A percentile compares a stretch with the other conserved stretches of the same genome.
Conservation (phyloP, 2,329 filamentous ascomycete species). For the Scedosporium minutisporum region DNA sequence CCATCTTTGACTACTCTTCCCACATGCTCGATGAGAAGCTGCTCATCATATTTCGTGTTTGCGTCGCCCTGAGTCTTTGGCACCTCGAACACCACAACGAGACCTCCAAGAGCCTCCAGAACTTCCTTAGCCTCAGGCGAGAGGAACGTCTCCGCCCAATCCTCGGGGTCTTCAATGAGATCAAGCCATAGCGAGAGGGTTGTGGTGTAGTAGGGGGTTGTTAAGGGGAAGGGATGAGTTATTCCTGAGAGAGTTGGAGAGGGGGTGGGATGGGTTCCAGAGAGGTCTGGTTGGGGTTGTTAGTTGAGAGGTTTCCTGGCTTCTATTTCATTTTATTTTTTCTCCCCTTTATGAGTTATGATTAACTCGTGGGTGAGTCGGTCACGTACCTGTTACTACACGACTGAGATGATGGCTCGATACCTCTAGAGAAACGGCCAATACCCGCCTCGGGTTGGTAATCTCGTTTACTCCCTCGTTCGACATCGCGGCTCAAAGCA, state of each 20-base stretch:
- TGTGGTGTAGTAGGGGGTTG: constrained; percentile 52
- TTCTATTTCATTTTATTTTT: constrained; percentile 20
- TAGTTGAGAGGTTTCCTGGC: not conserved
- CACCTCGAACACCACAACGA: constrained; percentile 34
- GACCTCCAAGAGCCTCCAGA: constrained; percentile 47
- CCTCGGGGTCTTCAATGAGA: constrained; percentile 27
- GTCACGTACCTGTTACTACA: constrained; percentile 42
- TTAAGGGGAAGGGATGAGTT: constrained; percentile 45
- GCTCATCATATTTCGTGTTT: constrained; percentile 12
- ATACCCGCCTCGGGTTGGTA: constrained; percentile 42
- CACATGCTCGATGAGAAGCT: constrained; percentile 39
- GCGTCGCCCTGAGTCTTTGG: constrained; percentile 4
- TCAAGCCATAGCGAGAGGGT: constrained; percentile 60
- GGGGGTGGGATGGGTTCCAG: constrained; percentile 32
- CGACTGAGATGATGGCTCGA: constrained; percentile 35
- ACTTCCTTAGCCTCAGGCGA: constrained; percentile 53
- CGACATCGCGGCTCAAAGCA: not conserved
- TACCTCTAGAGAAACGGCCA: constrained; percentile 44
- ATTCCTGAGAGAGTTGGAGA: constrained; percentile 44
- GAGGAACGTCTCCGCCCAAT: constrained; percentile 50
- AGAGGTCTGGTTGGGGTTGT: constrained; percentile 26
- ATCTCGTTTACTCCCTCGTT: not conserved
- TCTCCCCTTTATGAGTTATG: not conserved
- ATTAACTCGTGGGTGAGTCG: not conserved
- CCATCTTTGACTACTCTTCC: constrained; percentile 46